Conservation (phyloP, 192 early-diverging fungal species). For the Rhizophagus prolifer region DNA sequence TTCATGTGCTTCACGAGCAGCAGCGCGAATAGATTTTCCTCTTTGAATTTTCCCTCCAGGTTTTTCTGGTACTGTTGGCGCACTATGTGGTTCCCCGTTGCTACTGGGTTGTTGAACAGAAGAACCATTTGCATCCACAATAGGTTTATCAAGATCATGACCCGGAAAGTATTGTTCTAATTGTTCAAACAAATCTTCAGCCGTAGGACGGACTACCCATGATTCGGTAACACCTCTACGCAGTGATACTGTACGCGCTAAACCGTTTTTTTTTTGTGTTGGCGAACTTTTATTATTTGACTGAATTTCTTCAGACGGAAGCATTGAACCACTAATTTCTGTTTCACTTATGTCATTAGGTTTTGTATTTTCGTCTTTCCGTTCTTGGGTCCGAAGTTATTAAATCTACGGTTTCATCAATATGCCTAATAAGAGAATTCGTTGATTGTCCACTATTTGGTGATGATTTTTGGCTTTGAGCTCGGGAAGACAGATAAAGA, state of each 20-base stretch:
- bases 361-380: not conserved
- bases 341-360: not conserved
- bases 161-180: conserved; percentile 72
- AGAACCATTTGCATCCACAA: conserved; percentile 47
- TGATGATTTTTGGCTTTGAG: not conserved
- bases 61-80: conserved; percentile 33
- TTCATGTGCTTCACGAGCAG: conserved; percentile 53
- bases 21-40: conserved; percentile 53
- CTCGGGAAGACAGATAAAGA: too few species aligned
- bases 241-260: conserved; percentile 17
- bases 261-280: not conserved
- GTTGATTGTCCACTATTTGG: not conserved
- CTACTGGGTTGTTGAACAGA: not conserved
- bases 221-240: conserved; percentile 38
- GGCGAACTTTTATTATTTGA: not conserved
- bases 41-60: conserved; percentile 30
- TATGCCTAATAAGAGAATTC: not conserved
- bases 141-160: conserved; percentile 74
- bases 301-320: not conserved
- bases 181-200: conserved; percentile 65
- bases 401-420: not conserved
- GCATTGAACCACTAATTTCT: not conserved
- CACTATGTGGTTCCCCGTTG: conserved; percentile 17
- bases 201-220: conserved; percentile 61
- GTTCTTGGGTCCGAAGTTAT: too few species aligned